phyloP scores from a whole-genome alignment of 2,329 filamentous ascomycete species.

The Clonostachys rosea region DNA sequence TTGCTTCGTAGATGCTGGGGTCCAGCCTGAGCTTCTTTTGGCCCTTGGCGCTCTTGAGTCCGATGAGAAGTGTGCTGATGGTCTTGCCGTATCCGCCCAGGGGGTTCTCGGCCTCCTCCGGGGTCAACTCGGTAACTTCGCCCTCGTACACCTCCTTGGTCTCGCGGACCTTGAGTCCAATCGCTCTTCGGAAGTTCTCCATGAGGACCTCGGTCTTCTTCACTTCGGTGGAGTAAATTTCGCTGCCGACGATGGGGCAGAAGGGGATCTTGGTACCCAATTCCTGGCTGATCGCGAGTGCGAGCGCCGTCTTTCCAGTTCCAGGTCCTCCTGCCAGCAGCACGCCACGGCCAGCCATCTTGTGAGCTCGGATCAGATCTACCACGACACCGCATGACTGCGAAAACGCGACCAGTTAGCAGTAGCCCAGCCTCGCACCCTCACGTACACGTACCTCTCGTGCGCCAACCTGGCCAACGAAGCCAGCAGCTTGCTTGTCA shows the following conservation, averaged over 20 bases:
- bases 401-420: slow-evolving; percentile 10
- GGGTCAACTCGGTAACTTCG: slow-evolving; percentile 95
- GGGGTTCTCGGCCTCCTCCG: slow-evolving; percentile 97
- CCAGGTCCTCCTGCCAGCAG: slow-evolving; percentile 90
- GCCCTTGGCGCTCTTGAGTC: slow-evolving; percentile 89
- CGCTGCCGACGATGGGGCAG: slow-evolving; percentile 95
- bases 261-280: slow-evolving; percentile 97
- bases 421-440: slow-evolving; percentile 4
- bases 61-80: slow-evolving; percentile 92
- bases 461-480: slow-evolving; percentile 82
- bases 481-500: slow-evolving; percentile 74
- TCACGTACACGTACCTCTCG: slow-evolving; percentile 63
- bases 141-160: slow-evolving; percentile 99
- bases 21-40: slow-evolving; percentile 97
- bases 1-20: slow-evolving; percentile 98
- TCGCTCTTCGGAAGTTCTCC: slow-evolving; percentile 98
- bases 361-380: slow-evolving; percentile 91
- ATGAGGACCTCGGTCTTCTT: slow-evolving; percentile 99
- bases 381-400: slow-evolving; percentile 94
- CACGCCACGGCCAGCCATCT: slow-evolving; percentile 94
- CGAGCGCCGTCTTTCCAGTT: slow-evolving; percentile 95
- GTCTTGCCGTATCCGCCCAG: slow-evolving; percentile 96
- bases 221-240: slow-evolving; percentile 96
- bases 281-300: slow-evolving; percentile 93
- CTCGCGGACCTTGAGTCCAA: slow-evolving; percentile 94